Percentiles rank a stretch among this genome's conserved stretches.
Conservation (phyloP, 176 grass and related monocot species). For the Pontederia crassipes region DNA sequence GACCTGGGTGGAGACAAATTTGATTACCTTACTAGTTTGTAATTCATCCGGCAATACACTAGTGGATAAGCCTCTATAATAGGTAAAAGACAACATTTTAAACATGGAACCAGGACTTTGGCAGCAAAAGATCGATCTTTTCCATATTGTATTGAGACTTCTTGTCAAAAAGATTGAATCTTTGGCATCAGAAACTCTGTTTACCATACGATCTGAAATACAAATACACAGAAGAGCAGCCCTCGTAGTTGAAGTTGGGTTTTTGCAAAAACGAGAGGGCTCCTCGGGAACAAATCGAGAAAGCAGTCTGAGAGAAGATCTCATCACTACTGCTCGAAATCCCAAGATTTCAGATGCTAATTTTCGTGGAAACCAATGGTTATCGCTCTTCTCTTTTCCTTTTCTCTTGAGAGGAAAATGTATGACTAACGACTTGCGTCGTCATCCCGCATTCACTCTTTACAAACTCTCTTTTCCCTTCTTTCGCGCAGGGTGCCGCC, state of each 20-base stretch:
- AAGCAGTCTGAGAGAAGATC: not conserved
- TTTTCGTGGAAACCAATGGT: not conserved
- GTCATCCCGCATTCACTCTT: no score
- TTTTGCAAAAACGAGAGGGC: not conserved
- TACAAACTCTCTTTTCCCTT: no score
- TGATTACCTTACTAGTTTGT: not conserved
- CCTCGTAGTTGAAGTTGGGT: not conserved
- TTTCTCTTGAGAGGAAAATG: no score
- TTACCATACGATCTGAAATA: not conserved
- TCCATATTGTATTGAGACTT: not conserved
- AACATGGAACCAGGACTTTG: not conserved
- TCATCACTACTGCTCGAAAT: not conserved
- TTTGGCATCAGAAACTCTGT: not conserved
- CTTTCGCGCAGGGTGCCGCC: no score
- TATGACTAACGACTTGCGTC: no score
- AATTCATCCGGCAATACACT: not conserved
- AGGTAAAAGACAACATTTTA: not conserved
- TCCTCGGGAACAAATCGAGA: not conserved
- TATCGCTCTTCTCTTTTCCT: no score
- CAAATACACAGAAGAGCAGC: not conserved
- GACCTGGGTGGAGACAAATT: constrained; percentile 1
- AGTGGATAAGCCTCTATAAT: not conserved
- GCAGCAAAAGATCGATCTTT: not conserved
- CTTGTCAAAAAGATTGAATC: not conserved
- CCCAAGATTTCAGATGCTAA: not conserved